Evolutionary conservation across 1,139 yeast genomes (phyloP), one percentile per base, ranked within the genome.

Genomic region (Pichia cactophila): DNA sequence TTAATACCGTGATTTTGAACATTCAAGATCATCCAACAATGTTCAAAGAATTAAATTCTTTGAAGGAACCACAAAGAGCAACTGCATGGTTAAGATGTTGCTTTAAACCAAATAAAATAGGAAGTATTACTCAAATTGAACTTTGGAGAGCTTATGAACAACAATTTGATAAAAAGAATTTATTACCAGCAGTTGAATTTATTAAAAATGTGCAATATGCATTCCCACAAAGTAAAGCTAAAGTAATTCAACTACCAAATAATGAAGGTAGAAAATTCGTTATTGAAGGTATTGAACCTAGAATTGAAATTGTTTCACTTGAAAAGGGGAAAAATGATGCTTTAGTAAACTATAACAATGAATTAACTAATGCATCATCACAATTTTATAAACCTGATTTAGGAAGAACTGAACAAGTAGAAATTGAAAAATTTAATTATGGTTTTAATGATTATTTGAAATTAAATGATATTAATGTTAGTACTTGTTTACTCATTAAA

Each of bases 31-130:
- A 40, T 42, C 69, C 70, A n/a, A 75, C 74, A n/a, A 71, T 88
- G 41, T 77, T 81, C 55, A 70, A 73, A 17, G 79, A 83, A 43
- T 75, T 92, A 41, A 70, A 84, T 43, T 70, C 72, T 41, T 70
- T 89, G 55, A 78, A 82, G 8, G 99, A 92, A 66, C 98, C 98
- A 1, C 77, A 81, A 53, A 75, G 99, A 54, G 96, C 98, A 1
- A 86, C 96, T 2, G 77, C 89, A 14, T 92, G 98, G 98, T 83
- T 92, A 70, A 80, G 96, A 58, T 84, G 96, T 57, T 86, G 95
- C 56, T 94, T 88, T 68, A 92, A 83, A 59, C 88, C 95, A 14
- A 78, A 75, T 37, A 68, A 74, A 4, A 78, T 76, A 7, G 89
- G 95, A 5, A 96, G 89, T 64, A 96, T 90, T 10, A 90, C 97